Evolutionary conservation across 2,329 filamentous ascomycete genomes (phyloP), one percentile per base, ranked within the genome.

Genomic region (Hypocrella siamensis): DNA sequence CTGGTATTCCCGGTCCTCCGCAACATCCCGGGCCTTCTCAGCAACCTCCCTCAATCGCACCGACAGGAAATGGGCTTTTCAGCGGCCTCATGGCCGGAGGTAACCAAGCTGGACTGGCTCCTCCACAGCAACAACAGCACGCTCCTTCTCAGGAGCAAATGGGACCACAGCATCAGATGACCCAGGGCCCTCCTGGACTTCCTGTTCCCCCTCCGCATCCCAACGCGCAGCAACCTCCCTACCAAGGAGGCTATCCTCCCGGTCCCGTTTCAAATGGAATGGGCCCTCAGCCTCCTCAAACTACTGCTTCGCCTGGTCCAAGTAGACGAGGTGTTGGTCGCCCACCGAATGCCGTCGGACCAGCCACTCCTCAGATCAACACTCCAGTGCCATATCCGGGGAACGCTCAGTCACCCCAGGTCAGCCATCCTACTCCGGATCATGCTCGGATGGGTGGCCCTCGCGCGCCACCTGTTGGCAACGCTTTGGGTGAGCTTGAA

Each of bases 41-140:
- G 57, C 80, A 84, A 39, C 80, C 81, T 38, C 88, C 90, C 22
- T 86, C 83, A 31, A 81, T 96, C 43, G 83, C 85, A 18, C 81
- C 92, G 48, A n/a, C n/a, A n/a, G 86, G 88, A 17, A 88, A 80
- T 52, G 90, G 92, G 48, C 68, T 96, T 26, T 96, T 98, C 51
- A 85, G 84, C 43, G 85, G 84, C 35, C 93, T 96, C 51, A 96
- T 98, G 83, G 75, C 86, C 34, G 88, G 88, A 41, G 75, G 70
- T 39, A 81, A 78, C 46, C 84, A 88, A 60, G 80, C 78, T 46
- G 84, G 81, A 38, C 80, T 84, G 40, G 83, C 82, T 38, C 76
- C 93, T 44, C 85, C 85, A 41, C 70, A 72, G 46, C 75, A 75
- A 26, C 75, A 56, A 35, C 49, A 34, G 17, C 35, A 35, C 32